A percentile compares a stretch with the other conserved stretches of the same genome.
phyloP scores from a whole-genome alignment of 169 alveolate species.

The Neospora caninum region DNA sequence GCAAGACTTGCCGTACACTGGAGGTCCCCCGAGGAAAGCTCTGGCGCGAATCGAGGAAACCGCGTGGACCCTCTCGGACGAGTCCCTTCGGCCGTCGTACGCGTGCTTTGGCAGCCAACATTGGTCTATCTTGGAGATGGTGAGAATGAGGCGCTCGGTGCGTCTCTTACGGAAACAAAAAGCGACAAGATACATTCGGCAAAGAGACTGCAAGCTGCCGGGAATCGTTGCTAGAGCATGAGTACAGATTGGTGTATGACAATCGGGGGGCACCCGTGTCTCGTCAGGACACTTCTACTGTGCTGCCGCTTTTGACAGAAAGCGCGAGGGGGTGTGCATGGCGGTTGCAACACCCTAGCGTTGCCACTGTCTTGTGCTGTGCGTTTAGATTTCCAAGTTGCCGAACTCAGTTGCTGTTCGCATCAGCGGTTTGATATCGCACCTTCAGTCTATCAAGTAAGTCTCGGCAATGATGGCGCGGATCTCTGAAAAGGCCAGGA shows the following conservation, averaged over 20 bases:
- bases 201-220: too few relatives aligned
- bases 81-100: neutral
- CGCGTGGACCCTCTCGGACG: too few relatives aligned
- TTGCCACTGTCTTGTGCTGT: neutral
- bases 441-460: conserved; percentile 11
- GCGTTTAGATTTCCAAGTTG: neutral
- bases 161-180: neutral
- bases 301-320: too few relatives aligned
- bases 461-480: neutral
- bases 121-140: neutral
- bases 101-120: conserved; percentile 24
- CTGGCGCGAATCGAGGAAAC: too few relatives aligned
- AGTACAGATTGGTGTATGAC: too few relatives aligned
- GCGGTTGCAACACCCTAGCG: neutral
- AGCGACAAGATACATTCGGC: neutral
- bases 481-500: too few relatives aligned
- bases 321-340: neutral
- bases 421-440: neutral
- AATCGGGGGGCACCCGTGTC: too few relatives aligned
- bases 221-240: too few relatives aligned
- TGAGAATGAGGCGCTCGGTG: neutral
- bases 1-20: too few relatives aligned
- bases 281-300: too few relatives aligned
- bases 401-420: conserved; percentile 18
- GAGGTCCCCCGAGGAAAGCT: too few relatives aligned